Conservation (phyloP, 805 yeast species). For the Candida mattraensis region DNA sequence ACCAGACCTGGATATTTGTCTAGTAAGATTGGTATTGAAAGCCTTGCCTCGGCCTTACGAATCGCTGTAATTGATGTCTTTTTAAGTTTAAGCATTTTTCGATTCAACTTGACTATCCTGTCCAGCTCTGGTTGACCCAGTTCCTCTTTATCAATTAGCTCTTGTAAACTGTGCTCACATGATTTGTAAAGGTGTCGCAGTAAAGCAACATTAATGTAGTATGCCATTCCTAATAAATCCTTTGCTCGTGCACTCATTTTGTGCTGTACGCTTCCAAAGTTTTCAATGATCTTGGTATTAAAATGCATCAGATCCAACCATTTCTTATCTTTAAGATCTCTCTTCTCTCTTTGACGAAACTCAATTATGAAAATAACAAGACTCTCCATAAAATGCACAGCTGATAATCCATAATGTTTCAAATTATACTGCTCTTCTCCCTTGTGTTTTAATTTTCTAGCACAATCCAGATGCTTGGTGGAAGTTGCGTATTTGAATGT, state of each 20-base stretch:
- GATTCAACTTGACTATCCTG: conserved; percentile 7
- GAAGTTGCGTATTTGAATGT: conserved; percentile 6
- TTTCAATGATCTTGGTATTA: conserved; percentile 23
- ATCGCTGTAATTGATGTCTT: conserved; percentile 13
- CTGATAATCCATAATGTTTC: conserved; percentile 17
- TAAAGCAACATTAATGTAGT: conserved; percentile 12
- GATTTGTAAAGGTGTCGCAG: conserved; percentile 7
- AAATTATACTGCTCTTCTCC: conserved; percentile 19
- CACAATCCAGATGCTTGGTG: conserved; percentile 4
- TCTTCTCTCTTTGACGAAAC: conserved; percentile 22
- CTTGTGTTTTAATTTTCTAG: conserved; percentile 17
- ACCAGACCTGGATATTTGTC: conserved; percentile 18
- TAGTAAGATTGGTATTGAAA: conserved; percentile 15
- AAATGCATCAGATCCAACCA: conserved; percentile 21
- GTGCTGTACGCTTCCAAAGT: conserved; percentile 15
- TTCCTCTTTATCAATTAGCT: conserved; percentile 7
- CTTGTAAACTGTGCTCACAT: conserved; percentile 3
- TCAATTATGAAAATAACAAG: conserved; percentile 26
- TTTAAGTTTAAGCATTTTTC: conserved; percentile 16
- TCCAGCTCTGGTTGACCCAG: not conserved
- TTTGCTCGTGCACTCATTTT: conserved; percentile 3
- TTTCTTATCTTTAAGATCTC: conserved; percentile 15
- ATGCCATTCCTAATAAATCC: conserved; percentile 10
- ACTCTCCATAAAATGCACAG: conserved; percentile 26
- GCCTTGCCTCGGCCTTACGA: conserved; percentile 18